Evolutionary conservation across 768 basidiomycete genomes (phyloP).

Genomic region (Lactifluus subvellereus): DNA sequence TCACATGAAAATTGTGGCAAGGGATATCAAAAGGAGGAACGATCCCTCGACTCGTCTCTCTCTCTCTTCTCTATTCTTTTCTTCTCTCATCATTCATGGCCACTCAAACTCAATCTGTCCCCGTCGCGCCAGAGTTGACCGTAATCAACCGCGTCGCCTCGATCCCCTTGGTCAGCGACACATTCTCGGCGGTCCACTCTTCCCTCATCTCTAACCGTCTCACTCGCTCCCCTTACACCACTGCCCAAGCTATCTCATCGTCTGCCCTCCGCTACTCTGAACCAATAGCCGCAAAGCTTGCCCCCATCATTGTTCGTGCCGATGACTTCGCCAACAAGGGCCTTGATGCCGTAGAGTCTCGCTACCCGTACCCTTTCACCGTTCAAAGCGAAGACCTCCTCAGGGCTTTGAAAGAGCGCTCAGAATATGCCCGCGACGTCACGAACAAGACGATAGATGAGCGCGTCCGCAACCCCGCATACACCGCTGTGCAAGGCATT

Average conservation of each 20-base stretch:
- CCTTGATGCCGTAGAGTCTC: conserved; percentile 64
- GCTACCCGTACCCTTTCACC: conserved; percentile 72
- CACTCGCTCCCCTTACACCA: conserved; percentile 59
- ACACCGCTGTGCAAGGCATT: conserved; percentile 56
- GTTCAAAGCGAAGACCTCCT: conserved; percentile 67
- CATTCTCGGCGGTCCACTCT: conserved; percentile 52
- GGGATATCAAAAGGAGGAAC: conserved; percentile 4
- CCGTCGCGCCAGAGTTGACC: conserved; percentile 49
- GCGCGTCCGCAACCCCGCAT: conserved; percentile 56
- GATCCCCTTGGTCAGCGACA: conserved; percentile 68
- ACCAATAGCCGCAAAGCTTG: conserved; percentile 59
- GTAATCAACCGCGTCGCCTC: conserved; percentile 57
- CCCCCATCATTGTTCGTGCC: conserved; percentile 57
- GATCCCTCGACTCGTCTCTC: background rate
- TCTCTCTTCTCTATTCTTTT: background rate
- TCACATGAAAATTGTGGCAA: conserved; percentile 5
- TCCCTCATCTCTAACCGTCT: conserved; percentile 54
- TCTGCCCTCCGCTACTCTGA: conserved; percentile 42
- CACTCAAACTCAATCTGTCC: conserved; percentile 31
- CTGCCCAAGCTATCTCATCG: conserved; percentile 54
- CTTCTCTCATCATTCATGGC: conserved; percentile 31
- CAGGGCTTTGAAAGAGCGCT: conserved; percentile 50
- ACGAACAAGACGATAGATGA: conserved; percentile 64
- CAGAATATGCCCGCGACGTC: conserved; percentile 48
- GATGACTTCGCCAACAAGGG: conserved; percentile 70